Evolutionary conservation across 495 filamentous ascomycete genomes (phyloP), one percentile per base, ranked within the genome.

Genomic region (Neurospora sp.): DNA sequence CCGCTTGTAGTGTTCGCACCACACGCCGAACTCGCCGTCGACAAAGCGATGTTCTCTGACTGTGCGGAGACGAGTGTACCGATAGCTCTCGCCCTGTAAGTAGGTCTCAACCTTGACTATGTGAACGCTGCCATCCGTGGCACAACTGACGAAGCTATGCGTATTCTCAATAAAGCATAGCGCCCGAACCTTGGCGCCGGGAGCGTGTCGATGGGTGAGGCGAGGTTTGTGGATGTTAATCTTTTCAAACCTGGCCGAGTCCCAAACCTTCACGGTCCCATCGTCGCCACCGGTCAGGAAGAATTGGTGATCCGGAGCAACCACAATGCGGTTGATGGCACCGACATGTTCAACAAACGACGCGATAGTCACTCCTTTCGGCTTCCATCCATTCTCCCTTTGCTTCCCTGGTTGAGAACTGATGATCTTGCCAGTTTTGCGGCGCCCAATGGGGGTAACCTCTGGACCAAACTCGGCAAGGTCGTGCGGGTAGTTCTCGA

Each of bases 261-360:
- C 96, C 96, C 96, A 99, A 10, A 99, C 87, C 77, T 93, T 96
- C 48, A 97, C 93, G 18, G 88, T 91, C 11, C 94, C 92, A 82
- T 99, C 96, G 81, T 98, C 94, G 14, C 94, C 94, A 6, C 88
- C 96, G 0, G 95, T 98, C 38, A 96, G 87, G 81, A 99, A 99
- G 84, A 99, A 99, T 4, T 88, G 84, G 80, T 99, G 96, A 80
- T 98, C 96, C 9, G 96, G 93, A 3, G 95, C 90, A 31, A 93
- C 87, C 6, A 92, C 85, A 16, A 98, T 89, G 6, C 94, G 88
- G 76, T 93, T 97, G 76, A 98, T 89, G 27, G 93, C 88, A 3
- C 86, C 93, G 16, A 86, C 89, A 78, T 99, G 96, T 79, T 98
- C 96, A 1, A 92, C 90, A 77, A 98, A 95, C 0, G 91, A 92